These are phyloP conservation scores for Ceratobasidium sp. DNA, from an alignment of 1,284 basidiomycete genomes.

Conservation along the genomic window DNA sequence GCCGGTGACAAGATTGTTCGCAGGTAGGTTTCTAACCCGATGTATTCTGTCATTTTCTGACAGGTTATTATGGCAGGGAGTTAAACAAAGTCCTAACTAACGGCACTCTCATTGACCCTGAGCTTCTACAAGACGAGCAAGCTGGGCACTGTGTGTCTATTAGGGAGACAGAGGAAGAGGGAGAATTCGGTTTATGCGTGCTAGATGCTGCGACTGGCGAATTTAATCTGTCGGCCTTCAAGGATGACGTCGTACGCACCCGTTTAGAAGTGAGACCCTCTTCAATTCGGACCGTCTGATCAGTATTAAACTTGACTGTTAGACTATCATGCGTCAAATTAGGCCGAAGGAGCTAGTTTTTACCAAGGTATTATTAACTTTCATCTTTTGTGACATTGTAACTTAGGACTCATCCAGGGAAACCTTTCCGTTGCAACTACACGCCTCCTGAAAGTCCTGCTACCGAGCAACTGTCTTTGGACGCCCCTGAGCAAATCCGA, in stretches of 20 bases:
- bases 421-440: conserved; percentile 82
- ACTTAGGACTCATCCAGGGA: conserved; percentile 59
- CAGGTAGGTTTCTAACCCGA: conserved; percentile 48
- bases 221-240: conserved; percentile 89
- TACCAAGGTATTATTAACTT: conserved; percentile 71
- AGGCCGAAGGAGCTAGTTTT: conserved; percentile 93
- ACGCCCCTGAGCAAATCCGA: conserved; percentile 84
- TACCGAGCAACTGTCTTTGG: conserved; percentile 85
- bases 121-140: conserved; percentile 90
- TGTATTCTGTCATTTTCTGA: conserved; percentile 45
- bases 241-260: conserved; percentile 92
- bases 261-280: conserved; percentile 66
- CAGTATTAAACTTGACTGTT: not conserved
- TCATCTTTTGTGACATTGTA: conserved; percentile 39
- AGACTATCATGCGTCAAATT: conserved; percentile 89
- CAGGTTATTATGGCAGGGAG: conserved; percentile 64
- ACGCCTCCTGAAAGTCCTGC: conserved; percentile 78
- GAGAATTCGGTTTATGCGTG: conserved; percentile 89
- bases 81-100: conserved; percentile 96
- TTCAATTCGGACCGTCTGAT: not conserved
- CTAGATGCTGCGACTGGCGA: conserved; percentile 96
- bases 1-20: conserved; percentile 72
- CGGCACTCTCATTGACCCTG: conserved; percentile 93
- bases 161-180: conserved; percentile 61
- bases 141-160: conserved; percentile 95